Evolutionary conservation across 2,329 filamentous ascomycete species (phyloP), one percentile per base, ranked within the genome.

Genomic region (Talaromyces piceae): DNA sequence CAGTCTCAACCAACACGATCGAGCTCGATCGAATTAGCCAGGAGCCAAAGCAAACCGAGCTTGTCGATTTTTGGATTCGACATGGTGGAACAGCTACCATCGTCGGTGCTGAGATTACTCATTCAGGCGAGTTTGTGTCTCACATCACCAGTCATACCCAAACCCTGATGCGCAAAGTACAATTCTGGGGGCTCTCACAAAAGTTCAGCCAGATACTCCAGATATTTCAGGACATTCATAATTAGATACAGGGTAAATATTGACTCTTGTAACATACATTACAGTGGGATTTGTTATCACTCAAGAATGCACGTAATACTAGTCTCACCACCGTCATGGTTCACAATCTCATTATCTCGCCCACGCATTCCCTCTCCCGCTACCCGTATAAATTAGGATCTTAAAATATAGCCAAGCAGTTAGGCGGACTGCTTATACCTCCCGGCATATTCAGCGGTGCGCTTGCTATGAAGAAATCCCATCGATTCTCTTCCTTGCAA

Each of bases 381-480:
- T 41, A 4, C 11, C 16, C 37, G 20, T 41, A n/a, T 13, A 16
- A 4, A 6, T 33, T 33, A 16, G 13, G 11, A 4, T 4, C 3
- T 50, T 39, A 75, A 39, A 75, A 75, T 16, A 75, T 70, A 0
- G 73, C 72, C 51, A 74, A 63, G 30, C 67, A 67, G 45, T 74
- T 74, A 2, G 73, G 71, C 6, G 74, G 73, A 41, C 69, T 73
- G 3, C 68, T 71, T 3, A 76, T 67, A 3, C 70, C 73, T 7
- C 73, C 74, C 2, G 72, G 72, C 59, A 77, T 73, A 47, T 78
- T 77, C 45, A 78, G 63, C 1, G 75, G 75, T 41, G 70, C 65
- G 6, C 72, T 76, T 0, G 73, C 65, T 3, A 80, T 61, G 56
- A 80, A 80, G 58, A 80, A 78, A 0, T 64, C 67, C 69, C 73